Percentiles rank a stretch among this genome's conserved stretches.
These are phyloP conservation scores for Hibiscus mutabilis DNA, from an alignment of 345 rosid species.

Conservation along the genomic window DNA sequence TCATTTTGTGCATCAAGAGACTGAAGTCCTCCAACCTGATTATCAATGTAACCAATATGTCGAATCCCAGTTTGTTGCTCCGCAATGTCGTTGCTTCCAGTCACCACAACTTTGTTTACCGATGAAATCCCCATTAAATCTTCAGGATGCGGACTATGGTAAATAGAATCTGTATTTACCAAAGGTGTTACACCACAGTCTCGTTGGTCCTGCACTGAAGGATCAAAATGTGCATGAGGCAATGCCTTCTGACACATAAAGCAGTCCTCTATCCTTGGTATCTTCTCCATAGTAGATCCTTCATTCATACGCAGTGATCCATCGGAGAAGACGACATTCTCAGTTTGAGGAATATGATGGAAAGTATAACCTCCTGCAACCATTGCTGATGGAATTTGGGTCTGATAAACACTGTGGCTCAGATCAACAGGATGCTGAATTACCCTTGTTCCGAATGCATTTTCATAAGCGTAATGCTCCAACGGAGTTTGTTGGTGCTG, in stretches of 20 bases:
- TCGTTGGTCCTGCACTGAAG: constrained; percentile 33
- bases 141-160: constrained; percentile 38
- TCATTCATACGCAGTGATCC: constrained; percentile 35
- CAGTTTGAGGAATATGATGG: constrained; percentile 33
- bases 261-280: constrained; percentile 41
- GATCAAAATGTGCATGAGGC: constrained; percentile 69
- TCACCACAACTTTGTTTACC: constrained; percentile 20
- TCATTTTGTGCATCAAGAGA: constrained; percentile 22
- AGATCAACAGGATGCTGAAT: constrained; percentile 48
- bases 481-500: constrained; percentile 37
- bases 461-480: constrained; percentile 34
- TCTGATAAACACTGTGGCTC: constrained; percentile 33
- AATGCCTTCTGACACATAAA: constrained; percentile 55
- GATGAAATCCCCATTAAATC: constrained; percentile 26
- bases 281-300: constrained; percentile 25
- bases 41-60: constrained; percentile 25
- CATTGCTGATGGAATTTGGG: constrained; percentile 27
- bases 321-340: constrained; percentile 38
- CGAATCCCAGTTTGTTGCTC: constrained; percentile 31
- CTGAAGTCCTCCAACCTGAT: constrained; percentile 25
- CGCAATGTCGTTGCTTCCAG: constrained; percentile 30
- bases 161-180: constrained; percentile 25
- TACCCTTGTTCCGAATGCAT: constrained; percentile 34
- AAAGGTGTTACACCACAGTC: constrained; percentile 18
- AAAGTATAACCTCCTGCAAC: constrained; percentile 52